Evolutionary conservation across 352 stramenopile genomes (phyloP).

Genomic region (Aphanomyces cochlioides): DNA sequence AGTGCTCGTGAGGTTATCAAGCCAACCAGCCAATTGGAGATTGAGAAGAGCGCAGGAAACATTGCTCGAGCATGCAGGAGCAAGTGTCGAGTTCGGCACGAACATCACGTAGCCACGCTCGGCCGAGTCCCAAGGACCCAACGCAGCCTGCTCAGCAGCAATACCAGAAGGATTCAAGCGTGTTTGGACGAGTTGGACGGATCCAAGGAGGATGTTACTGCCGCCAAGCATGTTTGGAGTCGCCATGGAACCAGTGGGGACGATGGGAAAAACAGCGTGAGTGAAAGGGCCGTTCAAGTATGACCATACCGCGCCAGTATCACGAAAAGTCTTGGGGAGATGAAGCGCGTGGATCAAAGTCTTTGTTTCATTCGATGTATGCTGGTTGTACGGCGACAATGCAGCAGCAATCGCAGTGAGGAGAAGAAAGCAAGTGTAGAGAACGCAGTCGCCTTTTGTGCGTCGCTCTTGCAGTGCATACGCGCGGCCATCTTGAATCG

Average conservation of each 20-base stretch:
- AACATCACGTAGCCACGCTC: constrained; percentile 5
- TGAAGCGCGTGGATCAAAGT: background rate
- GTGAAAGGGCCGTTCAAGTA: background rate
- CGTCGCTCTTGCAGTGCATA: constrained; percentile 20
- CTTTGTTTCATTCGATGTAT: background rate
- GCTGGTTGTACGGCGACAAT: constrained; percentile 15
- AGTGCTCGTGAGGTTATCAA: constrained; percentile 47
- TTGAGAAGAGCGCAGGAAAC: constrained; percentile 41
- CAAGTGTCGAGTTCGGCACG: background rate
- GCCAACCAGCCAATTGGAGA: constrained; percentile 44
- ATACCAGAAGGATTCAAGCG: constrained; percentile 37
- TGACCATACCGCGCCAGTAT: background rate
- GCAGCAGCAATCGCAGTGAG: constrained; percentile 12
- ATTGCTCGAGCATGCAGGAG: constrained; percentile 4
- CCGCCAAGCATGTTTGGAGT: background rate
- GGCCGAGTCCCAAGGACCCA: background rate
- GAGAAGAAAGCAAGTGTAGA: constrained; percentile 19
- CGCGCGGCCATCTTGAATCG: constrained; percentile 49
- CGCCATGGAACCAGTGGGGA: background rate
- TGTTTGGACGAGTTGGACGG: constrained; percentile 49
- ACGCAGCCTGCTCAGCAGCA: background rate
- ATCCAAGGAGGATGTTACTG: constrained; percentile 51
- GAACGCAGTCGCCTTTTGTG: constrained; percentile 13
- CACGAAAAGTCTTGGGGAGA: background rate
- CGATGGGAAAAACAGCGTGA: background rate